Conservation (phyloP, 306 rosid genomes). For the Myrica gale region DNA sequence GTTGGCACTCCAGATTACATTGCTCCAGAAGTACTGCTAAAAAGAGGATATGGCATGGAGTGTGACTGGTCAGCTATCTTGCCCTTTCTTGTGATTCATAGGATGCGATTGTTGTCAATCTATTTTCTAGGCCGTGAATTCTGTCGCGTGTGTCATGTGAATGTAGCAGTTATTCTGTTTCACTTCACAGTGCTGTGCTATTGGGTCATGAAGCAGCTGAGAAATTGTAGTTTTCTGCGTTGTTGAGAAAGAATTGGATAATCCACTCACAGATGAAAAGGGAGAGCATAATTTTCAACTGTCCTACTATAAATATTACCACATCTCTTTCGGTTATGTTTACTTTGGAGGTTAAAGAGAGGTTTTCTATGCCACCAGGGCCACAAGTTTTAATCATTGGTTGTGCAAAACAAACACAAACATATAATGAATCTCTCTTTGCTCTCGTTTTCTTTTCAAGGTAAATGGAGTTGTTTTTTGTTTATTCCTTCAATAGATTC, state of each 20-base stretch:
- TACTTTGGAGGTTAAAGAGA: neutral
- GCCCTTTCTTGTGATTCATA: slow-evolving; percentile 14
- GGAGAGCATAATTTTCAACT: neutral
- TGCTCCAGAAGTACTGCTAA: slow-evolving; percentile 86
- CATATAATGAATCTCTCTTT: no score
- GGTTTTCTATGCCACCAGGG: neutral
- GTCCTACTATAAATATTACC: neutral
- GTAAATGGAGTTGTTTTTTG: slow-evolving; percentile 5
- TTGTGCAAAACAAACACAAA: no score
- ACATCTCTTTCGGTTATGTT: neutral
- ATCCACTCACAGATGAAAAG: neutral
- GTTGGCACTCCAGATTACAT: slow-evolving; percentile 95
- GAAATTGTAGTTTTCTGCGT: neutral
- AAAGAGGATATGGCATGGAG: slow-evolving; percentile 83
- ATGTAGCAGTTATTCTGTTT: slow-evolving; percentile 18
- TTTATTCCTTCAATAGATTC: slow-evolving; percentile 19
- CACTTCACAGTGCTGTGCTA: slow-evolving; percentile 8
- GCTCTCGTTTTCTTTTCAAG: neutral
- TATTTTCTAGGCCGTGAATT: neutral
- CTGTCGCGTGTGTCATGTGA: slow-evolving; percentile 18
- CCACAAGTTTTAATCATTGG: neutral
- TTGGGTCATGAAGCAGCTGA: slow-evolving; percentile 6
- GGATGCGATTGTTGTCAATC: slow-evolving; percentile 13
- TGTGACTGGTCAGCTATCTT: slow-evolving; percentile 73
- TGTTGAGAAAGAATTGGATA: neutral